Percentiles rank a stretch among this genome's conserved stretches.
Evolutionary conservation across 2,329 filamentous ascomycete species (phyloP).

Genomic region (Fusarium albidum): DNA sequence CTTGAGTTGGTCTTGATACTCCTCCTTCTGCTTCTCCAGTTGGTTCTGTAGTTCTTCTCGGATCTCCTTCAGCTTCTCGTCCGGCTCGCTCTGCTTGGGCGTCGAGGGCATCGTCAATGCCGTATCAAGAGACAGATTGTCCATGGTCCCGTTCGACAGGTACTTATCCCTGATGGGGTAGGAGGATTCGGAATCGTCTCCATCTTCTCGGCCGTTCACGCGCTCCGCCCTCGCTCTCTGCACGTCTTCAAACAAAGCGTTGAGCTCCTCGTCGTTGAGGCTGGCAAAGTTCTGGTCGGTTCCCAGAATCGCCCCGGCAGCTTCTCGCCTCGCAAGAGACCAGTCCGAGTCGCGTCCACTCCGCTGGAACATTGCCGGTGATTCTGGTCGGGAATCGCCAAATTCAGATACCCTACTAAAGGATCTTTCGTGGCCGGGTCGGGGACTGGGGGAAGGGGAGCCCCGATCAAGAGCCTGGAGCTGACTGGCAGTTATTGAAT

Average conservation of each 20-base stretch:
- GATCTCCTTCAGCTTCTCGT: conserved; percentile 76
- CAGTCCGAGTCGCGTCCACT: conserved; percentile 87
- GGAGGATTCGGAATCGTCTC: conserved; percentile 93
- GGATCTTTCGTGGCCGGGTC: conserved; percentile 78
- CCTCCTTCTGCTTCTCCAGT: conserved; percentile 83
- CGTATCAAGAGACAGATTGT: conserved; percentile 96
- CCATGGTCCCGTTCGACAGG: conserved; percentile 90
- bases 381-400: conserved; percentile 80
- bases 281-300: conserved; percentile 91
- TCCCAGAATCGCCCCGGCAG: conserved; percentile 88
- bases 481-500: conserved; percentile 75
- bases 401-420: conserved; percentile 83
- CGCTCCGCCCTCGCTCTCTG: conserved; percentile 83
- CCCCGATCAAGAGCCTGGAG: conserved; percentile 64
- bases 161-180: conserved; percentile 94
- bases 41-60: conserved; percentile 86
- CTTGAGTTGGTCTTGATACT: conserved; percentile 81
- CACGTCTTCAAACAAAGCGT: conserved; percentile 92
- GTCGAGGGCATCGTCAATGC: conserved; percentile 94
- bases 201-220: conserved; percentile 76
- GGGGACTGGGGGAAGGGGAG: conserved; percentile 68
- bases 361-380: conserved; percentile 72
- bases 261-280: conserved; percentile 92
- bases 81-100: conserved; percentile 78
- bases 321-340: conserved; percentile 92